A percentile compares a stretch with the other conserved stretches of the same genome.
Evolutionary conservation across 768 basidiomycete genomes (phyloP).

Genomic region (Leccinum fibrillosum): DNA sequence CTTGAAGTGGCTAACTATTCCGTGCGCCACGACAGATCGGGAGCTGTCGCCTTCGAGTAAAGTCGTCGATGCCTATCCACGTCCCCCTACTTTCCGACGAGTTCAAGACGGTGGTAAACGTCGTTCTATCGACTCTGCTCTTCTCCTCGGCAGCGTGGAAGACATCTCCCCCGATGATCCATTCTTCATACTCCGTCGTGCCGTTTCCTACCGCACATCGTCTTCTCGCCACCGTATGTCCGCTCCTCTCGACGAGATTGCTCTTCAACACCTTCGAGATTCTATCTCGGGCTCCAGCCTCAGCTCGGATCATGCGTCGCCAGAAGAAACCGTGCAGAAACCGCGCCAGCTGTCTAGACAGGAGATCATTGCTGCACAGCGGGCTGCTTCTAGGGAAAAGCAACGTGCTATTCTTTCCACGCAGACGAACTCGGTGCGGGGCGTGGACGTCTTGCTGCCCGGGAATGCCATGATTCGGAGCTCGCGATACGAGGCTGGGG

Average conservation of each 20-base stretch:
- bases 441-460: constrained; percentile 84
- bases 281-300: constrained; percentile 58
- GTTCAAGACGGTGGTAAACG: constrained; percentile 63
- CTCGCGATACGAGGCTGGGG: constrained; percentile 66
- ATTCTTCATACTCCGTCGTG: constrained; percentile 83
- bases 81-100: constrained; percentile 69
- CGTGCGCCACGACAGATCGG: constrained; percentile 52
- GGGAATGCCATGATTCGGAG: constrained; percentile 86
- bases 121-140: constrained; percentile 80
- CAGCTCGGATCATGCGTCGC: constrained; percentile 41
- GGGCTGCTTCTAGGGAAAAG: constrained; percentile 80
- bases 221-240: constrained; percentile 69
- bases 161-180: constrained; percentile 86
- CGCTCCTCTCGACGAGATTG: constrained; percentile 81
- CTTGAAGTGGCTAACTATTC: constrained; percentile 7
- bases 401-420: constrained; percentile 84
- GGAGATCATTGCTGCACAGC: constrained; percentile 92
- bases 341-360: constrained; percentile 66
- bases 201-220: constrained; percentile 68
- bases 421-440: constrained; percentile 79
- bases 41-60: constrained; percentile 77
- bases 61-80: constrained; percentile 78
- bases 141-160: constrained; percentile 63
- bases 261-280: constrained; percentile 67
- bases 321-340: constrained; percentile 33